Percentiles rank a stretch among this genome's conserved stretches.
phyloP scores from a whole-genome alignment of 352 stramenopile genomes.

The Pythium pyrilobum region DNA sequence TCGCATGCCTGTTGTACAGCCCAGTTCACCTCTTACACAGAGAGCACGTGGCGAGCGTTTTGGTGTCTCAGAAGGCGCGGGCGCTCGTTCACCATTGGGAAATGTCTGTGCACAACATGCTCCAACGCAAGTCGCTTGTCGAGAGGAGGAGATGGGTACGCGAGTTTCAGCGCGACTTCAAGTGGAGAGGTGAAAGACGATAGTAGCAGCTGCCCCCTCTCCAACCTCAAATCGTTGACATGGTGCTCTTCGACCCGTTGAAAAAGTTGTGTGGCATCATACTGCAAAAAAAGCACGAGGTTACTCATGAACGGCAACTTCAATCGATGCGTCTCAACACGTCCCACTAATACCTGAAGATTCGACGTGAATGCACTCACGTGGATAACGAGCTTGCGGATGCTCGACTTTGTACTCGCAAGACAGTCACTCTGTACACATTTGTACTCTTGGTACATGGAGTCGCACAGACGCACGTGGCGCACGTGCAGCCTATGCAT shows the following conservation, averaged over 20 bases:
- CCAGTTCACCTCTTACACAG: constrained; percentile 3
- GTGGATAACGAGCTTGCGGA: constrained; percentile 26
- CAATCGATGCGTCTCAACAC: background rate
- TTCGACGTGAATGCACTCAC: constrained; percentile 29
- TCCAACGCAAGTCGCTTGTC: constrained; percentile 13
- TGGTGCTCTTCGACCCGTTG: constrained; percentile 17
- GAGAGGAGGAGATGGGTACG: background rate
- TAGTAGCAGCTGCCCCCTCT: no score
- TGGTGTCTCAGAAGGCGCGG: constrained; percentile 19
- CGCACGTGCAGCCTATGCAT: constrained; percentile 18
- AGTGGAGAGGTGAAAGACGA: background rate
- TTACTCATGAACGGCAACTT: background rate
- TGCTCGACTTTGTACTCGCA: constrained; percentile 16
- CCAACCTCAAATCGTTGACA: background rate
- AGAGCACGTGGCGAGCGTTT: constrained; percentile 17
- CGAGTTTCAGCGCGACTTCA: background rate
- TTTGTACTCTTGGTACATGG: constrained; percentile 22
- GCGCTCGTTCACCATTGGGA: constrained; percentile 11
- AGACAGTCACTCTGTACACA: constrained; percentile 20
- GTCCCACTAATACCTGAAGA: constrained; percentile 13
- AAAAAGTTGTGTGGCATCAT: constrained; percentile 25
- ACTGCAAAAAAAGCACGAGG: background rate
- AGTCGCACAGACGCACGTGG: constrained; percentile 14
- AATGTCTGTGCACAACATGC: constrained; percentile 9
- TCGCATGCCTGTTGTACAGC: background rate